A percentile compares a stretch with the other conserved stretches of the same genome.
Evolutionary conservation across 257 asterid genomes (phyloP).

Genomic region (Solanum paucissectum): DNA sequence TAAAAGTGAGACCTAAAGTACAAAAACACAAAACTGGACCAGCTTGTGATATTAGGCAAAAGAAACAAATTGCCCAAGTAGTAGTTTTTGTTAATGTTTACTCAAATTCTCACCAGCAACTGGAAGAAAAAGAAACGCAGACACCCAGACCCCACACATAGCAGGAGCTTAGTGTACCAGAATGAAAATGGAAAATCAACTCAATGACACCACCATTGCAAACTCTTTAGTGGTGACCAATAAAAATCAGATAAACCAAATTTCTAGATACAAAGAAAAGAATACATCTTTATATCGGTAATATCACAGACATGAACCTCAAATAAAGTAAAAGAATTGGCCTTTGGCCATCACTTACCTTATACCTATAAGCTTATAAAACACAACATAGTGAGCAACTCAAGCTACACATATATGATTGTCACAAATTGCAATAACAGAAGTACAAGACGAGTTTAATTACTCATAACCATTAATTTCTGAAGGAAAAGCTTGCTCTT

Average conservation of each 20-base stretch:
- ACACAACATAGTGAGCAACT: not conserved
- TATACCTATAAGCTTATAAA: no score
- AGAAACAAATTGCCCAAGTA: not conserved
- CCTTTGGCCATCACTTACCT: not conserved
- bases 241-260: not conserved
- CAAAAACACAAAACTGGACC: not conserved
- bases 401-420: not conserved
- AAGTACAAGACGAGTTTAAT: not conserved
- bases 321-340: not conserved
- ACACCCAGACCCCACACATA: not conserved
- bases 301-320: no score
- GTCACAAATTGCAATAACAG: not conserved
- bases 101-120: not conserved
- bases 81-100: not conserved
- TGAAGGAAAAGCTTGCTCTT: not conserved
- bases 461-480: not conserved
- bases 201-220: not conserved
- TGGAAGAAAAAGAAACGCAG: not conserved
- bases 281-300: no score
- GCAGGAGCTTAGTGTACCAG: no score
- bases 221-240: not conserved
- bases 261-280: not conserved
- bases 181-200: not conserved
- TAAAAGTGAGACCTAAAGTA: not conserved
- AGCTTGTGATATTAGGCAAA: not conserved